Evolutionary conservation across 768 basidiomycete species (phyloP), one percentile per base, ranked within the genome.

Genomic region (Chiua virens): DNA sequence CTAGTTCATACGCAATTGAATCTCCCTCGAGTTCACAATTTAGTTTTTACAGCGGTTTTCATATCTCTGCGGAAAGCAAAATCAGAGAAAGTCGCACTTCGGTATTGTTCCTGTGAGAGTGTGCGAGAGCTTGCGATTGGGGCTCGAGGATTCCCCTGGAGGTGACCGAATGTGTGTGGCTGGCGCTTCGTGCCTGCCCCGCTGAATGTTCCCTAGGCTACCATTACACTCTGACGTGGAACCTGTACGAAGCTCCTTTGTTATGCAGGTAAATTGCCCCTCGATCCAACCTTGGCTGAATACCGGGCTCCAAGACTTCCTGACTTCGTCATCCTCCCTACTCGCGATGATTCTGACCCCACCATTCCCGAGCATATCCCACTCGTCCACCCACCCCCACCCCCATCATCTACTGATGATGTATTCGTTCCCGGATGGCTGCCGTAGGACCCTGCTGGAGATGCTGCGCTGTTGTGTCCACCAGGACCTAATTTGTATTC

Each of bases 401-500:
- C 51, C 1, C 49, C 37, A 2, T 56, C 61, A 1, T 65, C 62
- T 6, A 57, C 45, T 4, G 66, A 68, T 1, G 63, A 59, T n/a
- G n/a, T n/a, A 4, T 54, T 56, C 14, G 66, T 55, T 11, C 58
- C 53, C 11, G 40, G 58, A 45, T 63, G 50, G 30, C 60, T 64
- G 8, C 51, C 60, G 30, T 51, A 64, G 0, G 68, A 70, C 25
- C 53, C 58, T 4, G 56, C 51, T 0, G 66, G 66, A 0, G 66
- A 68, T 11, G 32, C 51, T 0, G 62, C 55, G 15, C 53, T 53
- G n/a, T n/a, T n/a, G 18, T 58, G 38, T 27, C 45, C 49, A 38
- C 47, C 59, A 15, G 47, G 47, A 10, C 61, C 66, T 70, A 45
- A n/a, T n/a, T n/a, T n/a, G n/a, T n/a, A n/a, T n/a, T n/a, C n/a